A percentile compares a stretch with the other conserved stretches of the same genome.
Conservation (phyloP, 257 asterid species). For the Forsythia viridissima region DNA sequence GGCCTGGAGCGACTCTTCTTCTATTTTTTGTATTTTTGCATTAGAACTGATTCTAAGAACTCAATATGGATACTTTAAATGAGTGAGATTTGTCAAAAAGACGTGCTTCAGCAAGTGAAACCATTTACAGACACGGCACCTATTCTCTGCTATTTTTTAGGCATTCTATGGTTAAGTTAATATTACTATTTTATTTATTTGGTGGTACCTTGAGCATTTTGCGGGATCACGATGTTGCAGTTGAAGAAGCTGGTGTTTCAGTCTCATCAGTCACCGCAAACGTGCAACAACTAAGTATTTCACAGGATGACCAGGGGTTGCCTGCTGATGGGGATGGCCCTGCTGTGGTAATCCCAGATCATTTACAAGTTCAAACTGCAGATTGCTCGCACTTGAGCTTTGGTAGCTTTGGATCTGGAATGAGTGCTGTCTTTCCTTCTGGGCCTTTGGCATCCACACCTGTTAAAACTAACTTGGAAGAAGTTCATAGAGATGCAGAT, state of each 20-base stretch:
- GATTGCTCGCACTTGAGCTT: constrained; percentile 91
- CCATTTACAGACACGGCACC: background rate
- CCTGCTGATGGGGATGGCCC: constrained; percentile 61
- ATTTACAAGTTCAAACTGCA: constrained; percentile 75
- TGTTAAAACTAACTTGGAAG: constrained; percentile 56
- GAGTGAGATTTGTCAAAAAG: background rate
- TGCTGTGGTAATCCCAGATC: constrained; percentile 86
- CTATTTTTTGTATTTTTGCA: background rate
- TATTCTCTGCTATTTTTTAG: background rate
- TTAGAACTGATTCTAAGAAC: background rate
- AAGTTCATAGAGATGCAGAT: constrained; percentile 49
- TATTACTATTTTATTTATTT: constrained; percentile 1
- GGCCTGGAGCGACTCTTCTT: background rate
- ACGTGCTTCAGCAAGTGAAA: background rate
- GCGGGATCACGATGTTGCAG: constrained; percentile 45
- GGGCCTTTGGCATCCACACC: constrained; percentile 57
- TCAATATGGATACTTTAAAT: background rate
- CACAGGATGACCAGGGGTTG: constrained; percentile 50
- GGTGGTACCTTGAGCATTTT: constrained; percentile 18
- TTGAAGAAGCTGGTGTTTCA: constrained; percentile 53
- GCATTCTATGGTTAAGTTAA: background rate
- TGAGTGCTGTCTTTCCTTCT: constrained; percentile 43
- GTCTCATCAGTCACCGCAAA: constrained; percentile 65
- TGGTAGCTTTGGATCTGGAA: constrained; percentile 84
- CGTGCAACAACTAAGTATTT: constrained; percentile 64